phyloP scores from a whole-genome alignment of 306 rosid species.

The Styphnolobium japonicum region DNA sequence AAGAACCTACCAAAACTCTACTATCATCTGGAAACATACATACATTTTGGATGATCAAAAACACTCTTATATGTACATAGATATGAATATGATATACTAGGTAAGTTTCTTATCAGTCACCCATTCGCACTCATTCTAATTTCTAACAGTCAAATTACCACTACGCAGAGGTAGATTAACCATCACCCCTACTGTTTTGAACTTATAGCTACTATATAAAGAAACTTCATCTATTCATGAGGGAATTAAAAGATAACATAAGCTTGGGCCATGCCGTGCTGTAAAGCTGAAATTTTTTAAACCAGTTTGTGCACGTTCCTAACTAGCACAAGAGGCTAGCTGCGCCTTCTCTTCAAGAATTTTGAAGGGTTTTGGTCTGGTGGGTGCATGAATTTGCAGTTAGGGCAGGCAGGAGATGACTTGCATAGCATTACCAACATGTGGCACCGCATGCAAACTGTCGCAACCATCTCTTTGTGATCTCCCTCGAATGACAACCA shows the following conservation, averaged over 20 bases:
- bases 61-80: slow-evolving; percentile 20
- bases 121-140: not conserved
- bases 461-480: slow-evolving; percentile 73
- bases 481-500: slow-evolving; percentile 53
- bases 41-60: slow-evolving; percentile 13
- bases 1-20: not conserved
- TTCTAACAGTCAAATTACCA: slow-evolving; percentile 13
- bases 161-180: slow-evolving; percentile 5
- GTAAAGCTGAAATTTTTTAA: not conserved
- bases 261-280: not conserved
- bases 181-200: slow-evolving; percentile 12
- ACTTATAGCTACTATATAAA: not conserved
- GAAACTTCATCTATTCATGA: not conserved
- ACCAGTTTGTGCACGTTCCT: not conserved
- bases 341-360: slow-evolving; percentile 52
- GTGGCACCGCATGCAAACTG: slow-evolving; percentile 84
- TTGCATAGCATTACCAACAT: slow-evolving; percentile 88
- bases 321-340: slow-evolving; percentile 50
- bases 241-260: slow-evolving; percentile 1
- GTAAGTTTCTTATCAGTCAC: slow-evolving; percentile 29
- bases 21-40: not conserved
- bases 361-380: slow-evolving; percentile 57
- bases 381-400: slow-evolving; percentile 89
- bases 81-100: slow-evolving; percentile 11
- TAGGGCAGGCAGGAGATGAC: slow-evolving; percentile 89